Base-by-base conservation (phyloP, 768 basidiomycete species). In the Collybiopsis luxurians region DNA sequence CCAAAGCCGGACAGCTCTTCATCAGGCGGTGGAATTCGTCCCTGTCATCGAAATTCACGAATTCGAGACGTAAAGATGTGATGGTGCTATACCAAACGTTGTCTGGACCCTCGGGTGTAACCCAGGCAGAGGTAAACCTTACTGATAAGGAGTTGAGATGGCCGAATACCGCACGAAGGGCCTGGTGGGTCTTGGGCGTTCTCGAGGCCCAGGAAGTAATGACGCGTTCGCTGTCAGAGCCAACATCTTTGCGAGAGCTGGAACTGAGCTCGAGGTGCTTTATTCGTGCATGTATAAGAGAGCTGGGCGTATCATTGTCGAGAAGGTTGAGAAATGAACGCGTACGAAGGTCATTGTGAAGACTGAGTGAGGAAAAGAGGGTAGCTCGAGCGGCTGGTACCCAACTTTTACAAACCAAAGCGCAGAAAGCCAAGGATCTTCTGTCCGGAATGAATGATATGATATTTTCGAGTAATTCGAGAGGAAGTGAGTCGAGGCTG, bases 401-500 rank as follows among this genome's bases (percentile, higher is more conserved):
- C 50, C 50, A 51, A 12, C 50, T 31, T 51, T 39, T 51, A n/a
- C 50, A 51, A 21, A 51, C 50, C 36, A 38, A 21, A 21, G 50
- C 50, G 15, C 50, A 51, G 13, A 34, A 39, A 36, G 50, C 31
- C 11, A 51, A 34, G 7, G 50, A 36, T n/a, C 36, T 51, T 13
- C 23, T 7, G 23, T 51, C 50, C 4, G 40, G 40, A 42, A 51
- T 21, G 24, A 51, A 51, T 15, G 50, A 51, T 40, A 51, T 51
- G 15, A 51, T 51, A 26, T 10, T 30, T n/a, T 51, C 50, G 36
- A 51, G 50, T 6, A 51, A n/a, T 39, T 54, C 53, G n/a, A 54
- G 53, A 44, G 53, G 53, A 15, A 54, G 53, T 1, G 53, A 54
- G 53, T 54, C 53, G 53, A 54, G 43, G 23, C 53, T 34, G 43